phyloP scores from a whole-genome alignment of 176 grass and related monocot species.

The Oryza australiensis region DNA sequence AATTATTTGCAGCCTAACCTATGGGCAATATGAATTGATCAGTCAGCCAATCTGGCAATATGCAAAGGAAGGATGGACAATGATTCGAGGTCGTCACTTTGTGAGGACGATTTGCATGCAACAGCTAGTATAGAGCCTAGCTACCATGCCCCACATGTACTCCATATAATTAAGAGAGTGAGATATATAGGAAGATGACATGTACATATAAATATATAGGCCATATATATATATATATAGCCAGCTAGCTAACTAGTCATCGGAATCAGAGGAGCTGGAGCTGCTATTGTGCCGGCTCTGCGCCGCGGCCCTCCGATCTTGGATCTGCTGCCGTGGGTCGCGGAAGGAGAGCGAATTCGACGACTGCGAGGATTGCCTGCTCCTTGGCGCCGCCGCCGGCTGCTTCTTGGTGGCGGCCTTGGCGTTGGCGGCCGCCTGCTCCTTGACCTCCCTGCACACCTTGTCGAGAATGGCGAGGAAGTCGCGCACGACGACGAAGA shows the following conservation, averaged over 20 bases:
- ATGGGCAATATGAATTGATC: too few relatives aligned
- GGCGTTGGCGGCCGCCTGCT: slow-evolving; percentile 21
- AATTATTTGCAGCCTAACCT: too few relatives aligned
- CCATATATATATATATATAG: neutral
- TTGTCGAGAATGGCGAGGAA: slow-evolving; percentile 75
- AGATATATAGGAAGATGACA: too few relatives aligned
- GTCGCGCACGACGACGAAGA: slow-evolving; percentile 80
- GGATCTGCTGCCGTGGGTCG: slow-evolving; percentile 66
- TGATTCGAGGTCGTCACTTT: too few relatives aligned
- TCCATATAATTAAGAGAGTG: too few relatives aligned
- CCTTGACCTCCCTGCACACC: slow-evolving; percentile 83
- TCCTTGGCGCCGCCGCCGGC: neutral
- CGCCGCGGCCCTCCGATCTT: slow-evolving; percentile 40
- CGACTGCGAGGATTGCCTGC: slow-evolving; percentile 26
- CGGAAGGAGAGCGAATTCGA: slow-evolving; percentile 19
- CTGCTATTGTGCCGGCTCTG: neutral
- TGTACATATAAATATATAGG: too few relatives aligned
- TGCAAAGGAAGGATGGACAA: too few relatives aligned
- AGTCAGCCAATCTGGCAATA: too few relatives aligned
- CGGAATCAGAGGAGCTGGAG: slow-evolving; percentile 52
- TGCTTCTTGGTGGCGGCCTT: slow-evolving; percentile 34
- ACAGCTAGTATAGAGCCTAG: too few relatives aligned
- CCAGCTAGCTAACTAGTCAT: slow-evolving; percentile 9
- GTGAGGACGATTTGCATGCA: too few relatives aligned
- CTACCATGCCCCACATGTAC: too few relatives aligned